A percentile compares a stretch with the other conserved stretches of the same genome.
These are phyloP conservation scores for Dissophora ornata DNA, from an alignment of 192 early-diverging fungal genomes.

Conservation along the genomic window DNA sequence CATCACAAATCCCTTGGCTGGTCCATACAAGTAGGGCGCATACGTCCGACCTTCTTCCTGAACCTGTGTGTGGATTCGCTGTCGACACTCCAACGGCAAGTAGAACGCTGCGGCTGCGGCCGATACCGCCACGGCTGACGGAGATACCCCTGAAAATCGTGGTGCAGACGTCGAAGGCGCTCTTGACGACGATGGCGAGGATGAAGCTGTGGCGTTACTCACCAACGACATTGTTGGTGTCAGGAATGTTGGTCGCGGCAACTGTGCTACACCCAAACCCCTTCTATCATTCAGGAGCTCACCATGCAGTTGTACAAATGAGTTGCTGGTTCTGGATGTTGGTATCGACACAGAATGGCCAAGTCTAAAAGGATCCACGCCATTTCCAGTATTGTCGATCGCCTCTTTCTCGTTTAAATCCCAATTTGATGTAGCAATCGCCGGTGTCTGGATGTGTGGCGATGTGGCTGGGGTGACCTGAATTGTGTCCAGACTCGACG, in stretches of 20 bases:
- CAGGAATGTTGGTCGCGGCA: constrained; percentile 2
- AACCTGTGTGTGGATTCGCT: constrained; percentile 38
- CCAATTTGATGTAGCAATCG: constrained; percentile 15
- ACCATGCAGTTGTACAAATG: neutral
- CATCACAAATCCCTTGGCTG: constrained; percentile 51
- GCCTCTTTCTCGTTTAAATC: neutral
- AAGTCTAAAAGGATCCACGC: neutral
- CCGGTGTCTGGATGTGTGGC: constrained; percentile 15
- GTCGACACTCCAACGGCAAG: constrained; percentile 41
- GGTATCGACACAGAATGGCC: too few species aligned
- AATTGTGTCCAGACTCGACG: constrained; percentile 20
- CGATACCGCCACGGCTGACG: constrained; percentile 38
- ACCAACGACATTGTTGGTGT: constrained; percentile 1
- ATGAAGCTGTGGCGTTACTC: neutral
- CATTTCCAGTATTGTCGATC: neutral
- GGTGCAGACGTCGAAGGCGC: neutral
- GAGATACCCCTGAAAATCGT: constrained; percentile 4
- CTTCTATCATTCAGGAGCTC: neutral
- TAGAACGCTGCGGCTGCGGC: constrained; percentile 46
- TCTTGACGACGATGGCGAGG: neutral
- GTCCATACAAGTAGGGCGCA: constrained; percentile 37
- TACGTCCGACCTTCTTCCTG: constrained; percentile 39
- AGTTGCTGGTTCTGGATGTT: neutral
- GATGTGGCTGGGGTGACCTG: constrained; percentile 26
- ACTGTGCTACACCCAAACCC: too few species aligned